phyloP scores from a whole-genome alignment of 2,329 filamentous ascomycete species.

The Botrytis fragariae region DNA sequence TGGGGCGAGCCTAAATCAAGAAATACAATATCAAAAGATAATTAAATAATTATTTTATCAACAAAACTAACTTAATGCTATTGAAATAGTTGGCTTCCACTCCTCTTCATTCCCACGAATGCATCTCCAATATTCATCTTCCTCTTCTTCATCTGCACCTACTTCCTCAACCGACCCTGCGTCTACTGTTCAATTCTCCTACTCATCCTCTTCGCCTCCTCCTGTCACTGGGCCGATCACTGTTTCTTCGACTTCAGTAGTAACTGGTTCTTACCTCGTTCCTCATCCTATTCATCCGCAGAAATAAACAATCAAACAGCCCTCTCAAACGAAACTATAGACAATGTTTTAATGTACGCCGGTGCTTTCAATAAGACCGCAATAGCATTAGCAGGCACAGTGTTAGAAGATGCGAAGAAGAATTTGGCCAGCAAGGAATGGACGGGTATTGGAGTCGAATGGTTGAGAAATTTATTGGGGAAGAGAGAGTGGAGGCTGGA shows the following conservation, averaged over 20 bases:
- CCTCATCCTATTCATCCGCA: conserved; percentile 27
- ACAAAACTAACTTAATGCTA: conserved; percentile 17
- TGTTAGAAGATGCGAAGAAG: conserved; percentile 57
- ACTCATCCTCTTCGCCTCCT: conserved; percentile 88
- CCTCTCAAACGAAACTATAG: conserved; percentile 36
- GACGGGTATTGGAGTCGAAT: conserved; percentile 78
- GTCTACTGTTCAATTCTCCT: conserved; percentile 97
- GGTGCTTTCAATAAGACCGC: conserved; percentile 65
- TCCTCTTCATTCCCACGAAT: conserved; percentile 85
- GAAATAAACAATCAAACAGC: conserved; percentile 31
- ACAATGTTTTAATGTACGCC: conserved; percentile 38
- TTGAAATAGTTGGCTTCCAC: conserved; percentile 69
- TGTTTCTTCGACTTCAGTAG: conserved; percentile 90
- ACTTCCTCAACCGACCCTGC: conserved; percentile 94
- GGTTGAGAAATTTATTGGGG: conserved; percentile 78
- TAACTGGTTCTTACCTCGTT: conserved; percentile 89
- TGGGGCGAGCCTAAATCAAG: not conserved
- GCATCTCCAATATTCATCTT: conserved; percentile 82
- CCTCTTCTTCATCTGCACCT: conserved; percentile 87
- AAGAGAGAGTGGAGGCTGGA: conserved; percentile 86
- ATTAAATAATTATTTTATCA: not conserved
- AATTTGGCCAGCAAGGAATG: conserved; percentile 58
- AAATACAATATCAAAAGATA: not conserved
- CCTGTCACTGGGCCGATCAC: conserved; percentile 83
- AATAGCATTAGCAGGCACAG: conserved; percentile 63